Evolutionary conservation across 768 basidiomycete genomes (phyloP), one percentile per base, ranked within the genome.

Genomic region (Kwoniella heveanensis): DNA sequence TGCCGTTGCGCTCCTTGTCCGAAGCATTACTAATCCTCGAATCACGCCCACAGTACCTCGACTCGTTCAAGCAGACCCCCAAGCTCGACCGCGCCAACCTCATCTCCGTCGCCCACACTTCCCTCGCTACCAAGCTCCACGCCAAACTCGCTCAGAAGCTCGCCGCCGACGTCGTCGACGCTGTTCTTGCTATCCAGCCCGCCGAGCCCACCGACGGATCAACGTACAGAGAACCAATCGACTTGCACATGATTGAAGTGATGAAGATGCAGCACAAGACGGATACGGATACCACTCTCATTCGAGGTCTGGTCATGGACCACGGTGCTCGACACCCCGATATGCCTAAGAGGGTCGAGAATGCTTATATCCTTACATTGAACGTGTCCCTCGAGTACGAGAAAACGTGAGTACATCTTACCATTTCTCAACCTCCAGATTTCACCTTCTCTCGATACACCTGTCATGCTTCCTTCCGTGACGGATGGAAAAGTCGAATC

Each of bases 251-350:
- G 96, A 83, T 99, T 55, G 96, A 99, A 82, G 88, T 98, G 66
- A 98, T 98, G 96, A 98, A 98, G 83, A 99, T 99, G 96, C 95
- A 96, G 80, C 96, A 99, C 82, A 90, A 94, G 73, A 94, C 90
- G 47, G 92, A 96, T 66, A 92, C 92, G 24, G 96, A 99, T 81
- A 99, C 96, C 29, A 90, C 96, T 78, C 87, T 99, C 39, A 84
- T 99, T 73, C 89, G 91, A 71, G 96, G 96, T 36, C 85, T 99
- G 62, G 96, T 99, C 49, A 85, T 99, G 72, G 96, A 99, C 82
- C 95, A 98, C 78, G 95, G 96, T 69, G 91, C 91, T 60, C 84
- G 96, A 69, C 96, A 99, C 82, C 95, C 96, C 12, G 96, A 98
- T 81, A 98, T 98, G 96, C 94, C 96, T 37, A 98, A 93, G 84